Percentiles rank a stretch among this genome's conserved stretches.
phyloP scores from a whole-genome alignment of 257 asterid genomes.

The Osmanthus fragrans region DNA sequence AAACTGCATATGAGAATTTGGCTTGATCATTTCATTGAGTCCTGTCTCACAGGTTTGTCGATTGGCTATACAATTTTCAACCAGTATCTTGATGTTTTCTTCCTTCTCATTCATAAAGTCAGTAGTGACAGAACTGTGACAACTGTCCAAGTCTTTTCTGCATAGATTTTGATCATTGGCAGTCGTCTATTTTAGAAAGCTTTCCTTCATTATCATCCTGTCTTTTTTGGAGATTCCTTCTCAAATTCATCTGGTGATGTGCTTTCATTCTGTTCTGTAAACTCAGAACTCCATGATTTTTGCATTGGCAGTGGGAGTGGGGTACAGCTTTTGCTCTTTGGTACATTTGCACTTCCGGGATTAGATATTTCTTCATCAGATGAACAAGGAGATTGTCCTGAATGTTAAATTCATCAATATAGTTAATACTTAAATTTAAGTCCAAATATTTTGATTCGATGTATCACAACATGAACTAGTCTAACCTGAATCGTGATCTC shows the following conservation, averaged over 20 bases:
- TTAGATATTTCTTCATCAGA: constrained; percentile 38
- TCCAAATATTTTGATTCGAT: constrained; percentile 10
- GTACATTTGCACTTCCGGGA: constrained; percentile 19
- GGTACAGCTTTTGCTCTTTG: constrained; percentile 51
- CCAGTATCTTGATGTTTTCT: constrained; percentile 21
- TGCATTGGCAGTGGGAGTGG: constrained; percentile 34
- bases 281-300: constrained; percentile 28
- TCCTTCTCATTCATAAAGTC: constrained; percentile 26
- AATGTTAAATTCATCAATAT: constrained; percentile 4
- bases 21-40: constrained; percentile 25
- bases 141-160: constrained; percentile 23
- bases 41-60: constrained; percentile 20
- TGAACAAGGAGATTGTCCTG: constrained; percentile 36
- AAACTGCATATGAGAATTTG: constrained; percentile 32
- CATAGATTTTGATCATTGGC: constrained; percentile 17
- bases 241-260: constrained; percentile 14
- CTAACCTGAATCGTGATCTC: constrained; percentile 31
- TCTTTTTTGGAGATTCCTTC: background rate
- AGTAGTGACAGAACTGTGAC: constrained; percentile 11
- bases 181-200: constrained; percentile 18
- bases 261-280: constrained; percentile 27
- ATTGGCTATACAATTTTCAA: constrained; percentile 10
- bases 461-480: constrained; percentile 1
- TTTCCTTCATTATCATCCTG: constrained; percentile 22
- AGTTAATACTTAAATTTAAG: constrained; percentile 7